Percentiles rank a stretch among this genome's conserved stretches.
These are phyloP conservation scores for Trametes polyzona DNA, from an alignment of 1,284 basidiomycete species.

Conservation along the genomic window DNA sequence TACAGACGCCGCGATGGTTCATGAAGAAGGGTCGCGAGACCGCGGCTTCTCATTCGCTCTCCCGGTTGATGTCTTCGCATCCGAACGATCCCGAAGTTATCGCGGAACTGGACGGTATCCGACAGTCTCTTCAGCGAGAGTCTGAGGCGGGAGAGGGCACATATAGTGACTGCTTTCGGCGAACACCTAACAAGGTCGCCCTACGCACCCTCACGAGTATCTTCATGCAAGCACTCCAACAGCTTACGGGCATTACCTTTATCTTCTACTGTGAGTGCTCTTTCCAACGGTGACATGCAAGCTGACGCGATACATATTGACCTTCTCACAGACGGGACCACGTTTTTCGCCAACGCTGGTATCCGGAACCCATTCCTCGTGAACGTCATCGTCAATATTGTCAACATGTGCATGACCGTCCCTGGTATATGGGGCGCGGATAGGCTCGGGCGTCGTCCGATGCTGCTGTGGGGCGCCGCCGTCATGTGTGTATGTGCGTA, in stretches of 20 bases:
- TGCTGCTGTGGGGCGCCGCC: conserved; percentile 1
- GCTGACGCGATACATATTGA: too few relatives aligned
- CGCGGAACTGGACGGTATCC: conserved; percentile 70
- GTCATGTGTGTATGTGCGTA: conserved; percentile 4
- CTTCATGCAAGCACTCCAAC: not conserved
- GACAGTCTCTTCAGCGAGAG: conserved; percentile 72
- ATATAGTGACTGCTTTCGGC: not conserved
- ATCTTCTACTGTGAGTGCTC: not conserved
- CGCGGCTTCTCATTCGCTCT: conserved; percentile 62
- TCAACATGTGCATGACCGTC: not conserved
- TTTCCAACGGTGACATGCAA: not conserved
- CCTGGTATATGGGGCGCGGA: not conserved
- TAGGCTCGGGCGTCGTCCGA: not conserved
- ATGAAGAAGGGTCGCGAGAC: conserved; percentile 71
- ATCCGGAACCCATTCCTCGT: conserved; percentile 3
- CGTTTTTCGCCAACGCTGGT: conserved; percentile 2
- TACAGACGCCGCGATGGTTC: conserved; percentile 81
- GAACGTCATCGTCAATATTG: not conserved
- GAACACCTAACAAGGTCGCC: conserved; percentile 22
- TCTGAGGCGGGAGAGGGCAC: conserved; percentile 38
- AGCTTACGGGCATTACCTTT: conserved; percentile 1
- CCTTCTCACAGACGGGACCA: not conserved
- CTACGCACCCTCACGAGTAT: not conserved
- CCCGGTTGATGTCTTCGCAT: conserved; percentile 59
- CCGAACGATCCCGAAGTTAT: conserved; percentile 56